Evolutionary conservation across 106 monocot genomes (phyloP), one percentile per base, ranked within the genome.

Genomic region (Apostasia shenzhenica): DNA sequence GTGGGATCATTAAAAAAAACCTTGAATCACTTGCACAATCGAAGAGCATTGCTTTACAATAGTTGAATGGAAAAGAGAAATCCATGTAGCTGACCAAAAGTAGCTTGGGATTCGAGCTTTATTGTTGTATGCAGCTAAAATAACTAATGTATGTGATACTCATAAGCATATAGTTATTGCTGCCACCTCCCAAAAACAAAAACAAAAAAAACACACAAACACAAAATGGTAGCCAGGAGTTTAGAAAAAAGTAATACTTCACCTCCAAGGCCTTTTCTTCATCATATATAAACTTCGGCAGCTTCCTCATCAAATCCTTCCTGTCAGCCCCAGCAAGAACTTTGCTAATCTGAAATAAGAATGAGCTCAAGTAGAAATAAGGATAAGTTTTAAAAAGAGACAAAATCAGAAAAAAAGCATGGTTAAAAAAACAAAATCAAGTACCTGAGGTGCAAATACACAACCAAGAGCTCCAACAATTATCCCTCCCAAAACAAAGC

Each of bases 241-340:
- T 37, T 48, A 65, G 48, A 65, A 65, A 4, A 56, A 56, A 56
- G 6, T 14, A 49, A 13, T 5, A 49, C 4, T 60, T 75, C 64
- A 83, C 90, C 85, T 90, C 90, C 73, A 85, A 55, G 38, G 85
- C 85, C 68, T 90, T 90, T 58, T 90, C 90, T 54, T 90, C 90
- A 64, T 90, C 85, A 71, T 90, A 84, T 47, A 88, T 81, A 73
- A 89, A 89, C 57, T 83, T 85, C 46, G 90, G 90, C 52, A 85
- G 58, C 69, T 78, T 90, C 70, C 82, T 85, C 90, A 85, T 83
- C 67, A 90, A 62, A 76, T 90, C 83, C 73, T 86, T 90, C 65
- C 83, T 83, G 51, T 90, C 85, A 68, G 83, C 60, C 40, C 75
- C 85, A 62, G 80, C 69, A 37, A 65, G 65, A 65, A 65, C 65